Evolutionary conservation across 179 eudicot species (phyloP), one percentile per base, ranked within the genome.

Genomic region (Spinacia oleracea): DNA sequence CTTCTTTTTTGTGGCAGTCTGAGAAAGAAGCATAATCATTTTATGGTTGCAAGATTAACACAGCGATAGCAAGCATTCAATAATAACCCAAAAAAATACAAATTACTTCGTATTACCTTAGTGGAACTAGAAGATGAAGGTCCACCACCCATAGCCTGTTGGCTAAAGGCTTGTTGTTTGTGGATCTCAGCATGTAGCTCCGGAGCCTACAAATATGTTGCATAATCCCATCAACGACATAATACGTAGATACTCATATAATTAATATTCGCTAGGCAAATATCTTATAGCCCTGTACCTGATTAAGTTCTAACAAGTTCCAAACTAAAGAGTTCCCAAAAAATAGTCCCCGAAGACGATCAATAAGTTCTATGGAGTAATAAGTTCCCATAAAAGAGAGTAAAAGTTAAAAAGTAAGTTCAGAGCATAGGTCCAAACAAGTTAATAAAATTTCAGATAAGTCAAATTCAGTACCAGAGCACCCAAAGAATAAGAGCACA

Each of bases 121-220:
- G 90, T 75, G 59, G 97, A 73, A 66, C 12, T 59, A 48, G 97
- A 94, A 58, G 91, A 76, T 71, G 93, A 84, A 80, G 93, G 87
- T 45, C 87, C 90, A 27, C 75, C 86, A 80, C 83, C 62, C 80
- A 81, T 21, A 55, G 84, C 86, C 74, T 85, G 91, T 77, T 85
- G 91, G 64, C 77, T 80, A 76, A 79, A 53, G 15, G 87, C 84
- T 9, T 70, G 43, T 35, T 85, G 84, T 84, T 81, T 93, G 86
- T 91, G 97, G 85, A 91, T 81, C 87, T 94, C 93, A 51, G 79
- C 77, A 66, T 94, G 95, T 63, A 94, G 80, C 59, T 89, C 89
- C 21, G 96, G 98, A 56, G 98, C 96, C 98, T 94, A 70, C 53
- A 56, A 72, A 75, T 8, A 34, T 10, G 64, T 42, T 27, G 25